These are phyloP conservation scores for Oryza officinalis DNA, from an alignment of 176 grass and related monocot species.

Conservation along the genomic window DNA sequence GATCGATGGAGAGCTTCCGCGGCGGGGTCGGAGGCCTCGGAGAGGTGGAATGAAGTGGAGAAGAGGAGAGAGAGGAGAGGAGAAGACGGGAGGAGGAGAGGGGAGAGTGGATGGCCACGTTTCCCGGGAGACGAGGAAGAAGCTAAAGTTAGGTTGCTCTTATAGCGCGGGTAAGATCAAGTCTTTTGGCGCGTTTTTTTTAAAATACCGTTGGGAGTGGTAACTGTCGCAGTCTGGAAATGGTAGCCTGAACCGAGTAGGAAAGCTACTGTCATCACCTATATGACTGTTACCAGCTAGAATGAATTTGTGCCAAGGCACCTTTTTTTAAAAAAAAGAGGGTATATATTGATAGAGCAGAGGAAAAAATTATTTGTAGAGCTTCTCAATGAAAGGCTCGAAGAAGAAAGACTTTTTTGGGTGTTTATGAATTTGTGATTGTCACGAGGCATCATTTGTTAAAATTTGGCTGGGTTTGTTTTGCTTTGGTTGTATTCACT, in stretches of 20 bases:
- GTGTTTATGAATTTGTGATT: too few species aligned
- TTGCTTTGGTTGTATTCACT: too few species aligned
- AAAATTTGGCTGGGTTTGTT: too few species aligned
- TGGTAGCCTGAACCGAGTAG: constrained; percentile 35
- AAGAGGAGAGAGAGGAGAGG: not conserved
- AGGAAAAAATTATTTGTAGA: too few species aligned
- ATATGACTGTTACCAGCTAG: constrained; percentile 16
- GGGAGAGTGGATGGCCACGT: constrained; percentile 33
- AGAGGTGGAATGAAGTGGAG: constrained; percentile 19
- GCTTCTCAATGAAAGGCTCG: too few species aligned
- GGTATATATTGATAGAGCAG: too few species aligned
- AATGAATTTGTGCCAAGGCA: not conserved
- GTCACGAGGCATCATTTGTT: too few species aligned
- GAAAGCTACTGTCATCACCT: not conserved
- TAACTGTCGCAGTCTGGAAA: constrained; percentile 29
- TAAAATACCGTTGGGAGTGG: constrained; percentile 33
- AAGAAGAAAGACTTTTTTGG: too few species aligned
- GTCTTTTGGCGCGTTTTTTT: constrained; percentile 49
- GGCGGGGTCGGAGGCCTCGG: not conserved
- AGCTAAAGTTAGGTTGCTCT: constrained; percentile 20
- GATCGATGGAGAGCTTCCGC: constrained; percentile 17
- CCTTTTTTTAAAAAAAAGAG: too few species aligned
- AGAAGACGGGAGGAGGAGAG: constrained; percentile 31
- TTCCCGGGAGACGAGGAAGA: constrained; percentile 27
- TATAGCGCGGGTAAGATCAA: constrained; percentile 23